Evolutionary conservation across 2,329 filamentous ascomycete genomes (phyloP).

Genomic region (Zalaria obscura): DNA sequence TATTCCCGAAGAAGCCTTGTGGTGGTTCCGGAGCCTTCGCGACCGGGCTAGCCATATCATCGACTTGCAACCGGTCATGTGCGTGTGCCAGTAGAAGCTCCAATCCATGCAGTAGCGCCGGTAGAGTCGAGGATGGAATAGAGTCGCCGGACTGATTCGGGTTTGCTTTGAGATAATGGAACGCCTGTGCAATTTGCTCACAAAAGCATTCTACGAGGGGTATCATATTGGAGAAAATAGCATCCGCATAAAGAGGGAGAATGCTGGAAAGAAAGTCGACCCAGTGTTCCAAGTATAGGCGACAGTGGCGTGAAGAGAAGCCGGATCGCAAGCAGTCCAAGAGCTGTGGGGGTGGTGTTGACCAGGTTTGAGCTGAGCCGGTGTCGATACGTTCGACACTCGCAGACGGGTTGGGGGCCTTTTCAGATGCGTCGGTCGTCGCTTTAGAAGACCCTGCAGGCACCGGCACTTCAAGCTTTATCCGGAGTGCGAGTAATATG

Average conservation of each 20-base stretch:
- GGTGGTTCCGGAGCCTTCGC: slow-evolving; percentile 69
- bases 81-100: slow-evolving; percentile 80
- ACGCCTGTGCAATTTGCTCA: slow-evolving; percentile 57
- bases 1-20: slow-evolving; percentile 83
- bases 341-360: slow-evolving; percentile 51
- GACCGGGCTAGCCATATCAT: slow-evolving; percentile 55
- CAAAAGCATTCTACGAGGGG: slow-evolving; percentile 86
- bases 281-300: slow-evolving; percentile 80
- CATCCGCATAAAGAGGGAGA: slow-evolving; percentile 67
- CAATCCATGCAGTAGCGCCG: slow-evolving; percentile 80
- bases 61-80: slow-evolving; percentile 54
- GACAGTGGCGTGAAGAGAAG: slow-evolving; percentile 59
- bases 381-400: neutral
- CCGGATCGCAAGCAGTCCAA: slow-evolving; percentile 74
- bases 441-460: neutral
- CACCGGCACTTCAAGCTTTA: neutral
- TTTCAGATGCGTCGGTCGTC: too few species aligned
- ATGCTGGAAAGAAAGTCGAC: slow-evolving; percentile 71
- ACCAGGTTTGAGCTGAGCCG: neutral
- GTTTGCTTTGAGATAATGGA: slow-evolving; percentile 52
- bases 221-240: slow-evolving; percentile 80
- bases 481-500: neutral
- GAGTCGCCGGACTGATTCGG: slow-evolving; percentile 28
- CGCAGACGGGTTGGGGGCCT: neutral
- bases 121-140: slow-evolving; percentile 42